phyloP scores from a whole-genome alignment of 192 early-diverging fungal species.

The Coemansia sp. region DNA sequence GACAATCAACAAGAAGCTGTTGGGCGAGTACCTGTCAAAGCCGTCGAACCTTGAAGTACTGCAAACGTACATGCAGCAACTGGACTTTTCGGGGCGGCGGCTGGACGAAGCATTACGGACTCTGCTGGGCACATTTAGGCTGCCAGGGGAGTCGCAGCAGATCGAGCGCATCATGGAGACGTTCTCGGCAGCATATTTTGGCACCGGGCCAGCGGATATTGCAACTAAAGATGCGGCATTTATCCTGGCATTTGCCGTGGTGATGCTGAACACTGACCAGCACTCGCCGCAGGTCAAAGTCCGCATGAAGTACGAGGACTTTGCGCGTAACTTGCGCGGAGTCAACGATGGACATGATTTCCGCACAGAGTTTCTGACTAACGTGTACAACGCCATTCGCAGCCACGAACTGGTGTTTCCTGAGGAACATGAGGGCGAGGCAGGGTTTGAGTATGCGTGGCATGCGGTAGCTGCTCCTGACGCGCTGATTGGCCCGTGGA shows the following conservation, averaged over 20 bases:
- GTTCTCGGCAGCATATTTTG: conserved; percentile 84
- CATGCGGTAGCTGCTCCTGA: conserved; percentile 59
- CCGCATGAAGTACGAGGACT: conserved; percentile 90
- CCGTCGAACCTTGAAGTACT: conserved; percentile 84
- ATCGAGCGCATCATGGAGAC: conserved; percentile 93
- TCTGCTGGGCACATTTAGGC: conserved; percentile 89
- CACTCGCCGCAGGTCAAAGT: conserved; percentile 89
- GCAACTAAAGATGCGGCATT: conserved; percentile 79
- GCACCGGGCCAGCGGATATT: conserved; percentile 60
- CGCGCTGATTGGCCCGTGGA: conserved; percentile 58
- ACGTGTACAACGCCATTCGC: conserved; percentile 86
- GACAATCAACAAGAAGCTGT: conserved; percentile 77
- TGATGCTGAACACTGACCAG: conserved; percentile 99
- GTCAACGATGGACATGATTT: conserved; percentile 89
- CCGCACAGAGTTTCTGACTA: conserved; percentile 72
- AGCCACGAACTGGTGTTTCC: conserved; percentile 93
- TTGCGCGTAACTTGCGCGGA: conserved; percentile 82
- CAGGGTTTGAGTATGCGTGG: conserved; percentile 96
- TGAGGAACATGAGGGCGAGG: conserved; percentile 93
- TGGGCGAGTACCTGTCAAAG: conserved; percentile 89
- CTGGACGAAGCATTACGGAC: conserved; percentile 93
- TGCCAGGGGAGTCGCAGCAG: conserved; percentile 98
- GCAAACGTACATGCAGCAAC: conserved; percentile 76
- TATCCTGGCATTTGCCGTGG: conserved; percentile 88
- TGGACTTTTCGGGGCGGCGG: conserved; percentile 85